A percentile compares a stretch with the other conserved stretches of the same genome.
Evolutionary conservation across 163 green algal genomes (phyloP).

Genomic region (Chlamydomonas reinhardtii): DNA sequence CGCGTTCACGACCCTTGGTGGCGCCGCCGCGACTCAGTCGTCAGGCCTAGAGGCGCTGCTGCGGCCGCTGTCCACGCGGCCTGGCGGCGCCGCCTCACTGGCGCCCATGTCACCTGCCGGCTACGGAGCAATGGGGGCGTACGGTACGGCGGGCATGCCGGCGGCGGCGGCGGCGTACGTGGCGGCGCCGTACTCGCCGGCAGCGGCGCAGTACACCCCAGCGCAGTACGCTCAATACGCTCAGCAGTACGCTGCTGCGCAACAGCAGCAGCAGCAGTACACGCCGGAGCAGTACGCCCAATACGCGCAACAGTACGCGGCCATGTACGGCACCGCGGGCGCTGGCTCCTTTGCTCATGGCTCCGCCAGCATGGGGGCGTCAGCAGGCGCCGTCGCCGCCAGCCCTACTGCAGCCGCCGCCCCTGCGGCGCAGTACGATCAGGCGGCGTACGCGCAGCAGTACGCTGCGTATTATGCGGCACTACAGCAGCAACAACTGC

Average conservation of each 20-base stretch:
- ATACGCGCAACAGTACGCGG: background rate
- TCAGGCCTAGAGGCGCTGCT: no score
- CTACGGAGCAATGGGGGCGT: background rate
- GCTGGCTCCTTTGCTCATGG: no score
- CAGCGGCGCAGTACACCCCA: background rate
- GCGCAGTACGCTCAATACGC: background rate
- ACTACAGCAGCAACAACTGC: background rate
- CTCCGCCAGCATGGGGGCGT: no score
- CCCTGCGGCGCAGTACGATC: background rate
- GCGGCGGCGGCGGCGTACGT: background rate
- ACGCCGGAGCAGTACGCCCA: background rate
- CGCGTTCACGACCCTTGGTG: background rate
- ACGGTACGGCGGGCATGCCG: background rate
- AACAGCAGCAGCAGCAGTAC: background rate
- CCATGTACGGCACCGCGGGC: background rate
- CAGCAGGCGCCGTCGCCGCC: no score
- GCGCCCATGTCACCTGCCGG: background rate
- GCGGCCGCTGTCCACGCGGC: no score
- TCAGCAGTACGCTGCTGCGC: background rate
- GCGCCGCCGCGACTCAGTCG: no score
- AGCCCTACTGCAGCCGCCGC: background rate
- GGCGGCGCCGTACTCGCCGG: background rate
- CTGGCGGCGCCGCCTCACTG: no score
- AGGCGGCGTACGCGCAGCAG: no score
- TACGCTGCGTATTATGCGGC: background rate